These are phyloP conservation scores for Oidium heveae DNA, from an alignment of 2,329 filamentous ascomycete genomes.

Conservation along the genomic window DNA sequence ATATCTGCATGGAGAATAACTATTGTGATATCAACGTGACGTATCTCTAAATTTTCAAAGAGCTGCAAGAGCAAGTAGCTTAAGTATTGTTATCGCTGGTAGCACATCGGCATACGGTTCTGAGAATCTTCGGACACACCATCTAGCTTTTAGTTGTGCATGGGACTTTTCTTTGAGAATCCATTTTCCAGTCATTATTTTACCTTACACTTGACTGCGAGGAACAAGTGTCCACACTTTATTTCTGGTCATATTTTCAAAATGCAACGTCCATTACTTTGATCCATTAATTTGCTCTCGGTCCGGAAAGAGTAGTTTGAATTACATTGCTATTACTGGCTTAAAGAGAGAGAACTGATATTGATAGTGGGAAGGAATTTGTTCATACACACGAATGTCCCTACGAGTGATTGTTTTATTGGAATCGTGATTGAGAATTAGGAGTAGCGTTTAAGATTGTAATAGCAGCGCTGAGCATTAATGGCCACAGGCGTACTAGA, in stretches of 20 bases:
- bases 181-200: too few relatives aligned
- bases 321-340: too few relatives aligned
- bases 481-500: background rate
- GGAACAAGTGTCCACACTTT: too few relatives aligned
- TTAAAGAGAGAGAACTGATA: too few relatives aligned
- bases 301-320: too few relatives aligned
- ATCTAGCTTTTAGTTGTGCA: background rate
- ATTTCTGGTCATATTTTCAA: background rate
- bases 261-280: too few relatives aligned
- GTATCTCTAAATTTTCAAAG: background rate
- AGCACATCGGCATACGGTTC: background rate
- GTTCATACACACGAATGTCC: too few relatives aligned
- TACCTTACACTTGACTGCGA: too few relatives aligned
- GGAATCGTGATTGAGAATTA: background rate
- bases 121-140: background rate
- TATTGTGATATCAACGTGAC: constrained; percentile 1
- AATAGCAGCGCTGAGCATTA: background rate
- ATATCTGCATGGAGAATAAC: background rate
- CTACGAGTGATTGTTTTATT: background rate
- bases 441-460: background rate
- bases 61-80: background rate
- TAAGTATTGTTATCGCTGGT: background rate
- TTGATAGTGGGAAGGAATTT: too few relatives aligned
- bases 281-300: too few relatives aligned
- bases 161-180: background rate